These are phyloP conservation scores for Alternaria triticimaculans DNA, from an alignment of 2,329 filamentous ascomycete genomes.

Conservation along the genomic window DNA sequence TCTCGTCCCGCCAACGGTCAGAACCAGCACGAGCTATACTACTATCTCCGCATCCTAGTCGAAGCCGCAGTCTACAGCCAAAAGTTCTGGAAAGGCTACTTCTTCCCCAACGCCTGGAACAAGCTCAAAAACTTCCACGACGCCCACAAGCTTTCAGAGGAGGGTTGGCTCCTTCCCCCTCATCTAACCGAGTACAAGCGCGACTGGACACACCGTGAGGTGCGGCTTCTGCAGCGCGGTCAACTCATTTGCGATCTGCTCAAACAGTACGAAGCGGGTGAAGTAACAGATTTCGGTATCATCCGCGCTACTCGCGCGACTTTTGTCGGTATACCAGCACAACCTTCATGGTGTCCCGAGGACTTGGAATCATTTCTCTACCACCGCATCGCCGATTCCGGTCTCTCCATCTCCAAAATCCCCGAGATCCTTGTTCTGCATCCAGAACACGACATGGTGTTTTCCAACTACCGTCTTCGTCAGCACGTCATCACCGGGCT, in stretches of 20 bases:
- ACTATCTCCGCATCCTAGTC: slow-evolving; percentile 14
- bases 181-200: slow-evolving; percentile 15
- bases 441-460: slow-evolving; percentile 9
- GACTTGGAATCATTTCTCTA: slow-evolving; percentile 18
- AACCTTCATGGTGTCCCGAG: slow-evolving; percentile 6
- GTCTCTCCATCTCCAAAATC: slow-evolving; percentile 5
- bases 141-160: slow-evolving; percentile 4
- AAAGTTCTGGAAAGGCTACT: slow-evolving; percentile 18
- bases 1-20: not conserved
- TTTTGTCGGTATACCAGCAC: slow-evolving; percentile 8
- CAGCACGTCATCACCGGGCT: not conserved
- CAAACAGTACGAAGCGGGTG: not conserved
- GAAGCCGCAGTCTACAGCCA: slow-evolving; percentile 24
- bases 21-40: not conserved
- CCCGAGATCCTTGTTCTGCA: slow-evolving; percentile 18
- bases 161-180: not conserved
- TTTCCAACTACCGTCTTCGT: not conserved
- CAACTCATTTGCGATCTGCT: slow-evolving; percentile 9
- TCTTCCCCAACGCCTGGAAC: slow-evolving; percentile 11
- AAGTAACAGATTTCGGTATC: slow-evolving; percentile 18
- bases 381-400: slow-evolving; percentile 7
- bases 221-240: slow-evolving; percentile 17
- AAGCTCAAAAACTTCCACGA: slow-evolving; percentile 14
- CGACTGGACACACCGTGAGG: slow-evolving; percentile 16
- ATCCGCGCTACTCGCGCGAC: slow-evolving; percentile 18